Evolutionary conservation across 1,284 basidiomycete genomes (phyloP).

Genomic region (Schizopora paradoxa): DNA sequence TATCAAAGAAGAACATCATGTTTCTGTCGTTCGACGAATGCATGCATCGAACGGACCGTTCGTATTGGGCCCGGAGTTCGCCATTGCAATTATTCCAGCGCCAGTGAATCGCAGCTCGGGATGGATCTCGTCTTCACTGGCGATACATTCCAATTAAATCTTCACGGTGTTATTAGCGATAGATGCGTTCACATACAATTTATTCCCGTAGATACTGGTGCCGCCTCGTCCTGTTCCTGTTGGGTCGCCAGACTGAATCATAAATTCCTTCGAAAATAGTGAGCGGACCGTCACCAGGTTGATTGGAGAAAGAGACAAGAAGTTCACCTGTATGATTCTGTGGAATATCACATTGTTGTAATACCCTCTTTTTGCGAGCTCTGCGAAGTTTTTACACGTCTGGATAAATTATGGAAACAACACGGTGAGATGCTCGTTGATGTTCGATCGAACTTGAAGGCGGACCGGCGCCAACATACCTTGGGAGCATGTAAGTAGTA

Average conservation of each 20-base stretch:
- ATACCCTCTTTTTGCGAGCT: constrained; percentile 78
- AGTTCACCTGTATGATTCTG: constrained; percentile 62
- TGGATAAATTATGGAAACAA: constrained; percentile 28
- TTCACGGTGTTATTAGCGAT: not conserved
- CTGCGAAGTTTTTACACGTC: constrained; percentile 94
- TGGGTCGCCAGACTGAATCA: constrained; percentile 93
- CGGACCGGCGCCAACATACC: constrained; percentile 37
- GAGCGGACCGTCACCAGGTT: not conserved
- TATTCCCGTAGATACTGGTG: constrained; percentile 88
- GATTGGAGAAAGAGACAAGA: not conserved
- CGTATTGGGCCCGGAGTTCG: constrained; percentile 90
- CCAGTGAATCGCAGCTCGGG: constrained; percentile 89
- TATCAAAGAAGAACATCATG: constrained; percentile 9
- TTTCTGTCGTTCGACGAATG: constrained; percentile 2
- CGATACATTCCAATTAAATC: constrained; percentile 3
- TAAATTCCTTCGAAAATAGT: constrained; percentile 70
- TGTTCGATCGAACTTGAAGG: constrained; percentile 10
- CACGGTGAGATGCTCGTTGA: constrained; percentile 7
- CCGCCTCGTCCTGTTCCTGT: constrained; percentile 94
- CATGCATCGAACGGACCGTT: constrained; percentile 57
- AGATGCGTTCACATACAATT: constrained; percentile 55
- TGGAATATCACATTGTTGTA: constrained; percentile 88
- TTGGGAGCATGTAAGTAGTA: constrained; percentile 89
- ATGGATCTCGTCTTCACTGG: constrained; percentile 76
- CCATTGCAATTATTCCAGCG: constrained; percentile 96